A percentile compares a stretch with the other conserved stretches of the same genome.
phyloP scores from a whole-genome alignment of 2,329 filamentous ascomycete species.

The Ophiostoma montium region DNA sequence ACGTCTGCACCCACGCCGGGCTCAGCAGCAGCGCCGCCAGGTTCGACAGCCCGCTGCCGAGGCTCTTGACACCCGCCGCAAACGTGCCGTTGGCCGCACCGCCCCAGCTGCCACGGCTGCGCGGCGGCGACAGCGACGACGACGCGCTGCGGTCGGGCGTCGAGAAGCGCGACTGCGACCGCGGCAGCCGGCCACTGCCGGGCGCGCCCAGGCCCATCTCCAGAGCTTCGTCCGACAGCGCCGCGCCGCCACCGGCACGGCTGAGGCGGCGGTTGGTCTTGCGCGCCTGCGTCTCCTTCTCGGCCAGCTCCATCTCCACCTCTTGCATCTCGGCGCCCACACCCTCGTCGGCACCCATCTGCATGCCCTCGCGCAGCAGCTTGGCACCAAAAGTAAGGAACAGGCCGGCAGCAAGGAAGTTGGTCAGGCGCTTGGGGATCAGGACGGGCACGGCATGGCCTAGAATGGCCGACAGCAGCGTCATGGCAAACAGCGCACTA shows the following conservation, averaged over 20 bases:
- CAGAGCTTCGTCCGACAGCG: conserved; percentile 57
- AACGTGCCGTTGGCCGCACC: conserved; percentile 25
- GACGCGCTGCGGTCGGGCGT: conserved; percentile 70
- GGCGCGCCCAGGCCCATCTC: conserved; percentile 58
- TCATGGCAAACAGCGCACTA: conserved; percentile 84
- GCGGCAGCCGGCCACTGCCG: conserved; percentile 40
- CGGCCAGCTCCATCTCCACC: conserved; percentile 83
- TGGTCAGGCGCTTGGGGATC: conserved; percentile 81
- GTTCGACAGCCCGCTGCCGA: conserved; percentile 60
- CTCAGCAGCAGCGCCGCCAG: conserved; percentile 77
- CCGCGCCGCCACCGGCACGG: conserved; percentile 22
- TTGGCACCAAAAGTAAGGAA: conserved; percentile 84
- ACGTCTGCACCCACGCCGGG: conserved; percentile 97
- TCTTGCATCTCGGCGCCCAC: conserved; percentile 97
- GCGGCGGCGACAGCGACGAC: conserved; percentile 57
- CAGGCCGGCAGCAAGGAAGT: conserved; percentile 67
- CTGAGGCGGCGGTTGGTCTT: conserved; percentile 48
- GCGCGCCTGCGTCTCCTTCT: conserved; percentile 69
- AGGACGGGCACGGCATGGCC: conserved; percentile 85
- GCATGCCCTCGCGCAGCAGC: conserved; percentile 72
- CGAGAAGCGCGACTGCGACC: conserved; percentile 63
- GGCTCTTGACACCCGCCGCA: conserved; percentile 37
- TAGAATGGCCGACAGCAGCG: conserved; percentile 78
- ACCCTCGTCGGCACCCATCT: conserved; percentile 79
- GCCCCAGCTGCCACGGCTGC: conserved; percentile 33